A percentile compares a stretch with the other conserved stretches of the same genome.
These are phyloP conservation scores for Haplosporangium sp. DNA, from an alignment of 371 early-diverging fungal genomes.

Conservation along the genomic window DNA sequence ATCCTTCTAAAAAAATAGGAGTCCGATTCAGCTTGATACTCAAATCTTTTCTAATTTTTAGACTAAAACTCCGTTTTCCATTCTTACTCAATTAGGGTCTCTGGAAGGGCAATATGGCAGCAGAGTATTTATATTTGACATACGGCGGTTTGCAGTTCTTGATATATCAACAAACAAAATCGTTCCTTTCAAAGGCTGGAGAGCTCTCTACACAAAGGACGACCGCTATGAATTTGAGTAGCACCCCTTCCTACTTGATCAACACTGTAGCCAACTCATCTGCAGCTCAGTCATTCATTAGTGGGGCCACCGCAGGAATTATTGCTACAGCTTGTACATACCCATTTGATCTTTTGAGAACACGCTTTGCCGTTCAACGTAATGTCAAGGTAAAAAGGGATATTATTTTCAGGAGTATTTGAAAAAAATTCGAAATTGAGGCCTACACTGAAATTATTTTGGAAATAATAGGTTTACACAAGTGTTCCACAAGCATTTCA, in stretches of 20 bases:
- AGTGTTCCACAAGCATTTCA: constrained; percentile 72
- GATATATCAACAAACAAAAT: constrained; percentile 71
- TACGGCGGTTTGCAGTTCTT: constrained; percentile 93
- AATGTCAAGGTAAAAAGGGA: constrained; percentile 57
- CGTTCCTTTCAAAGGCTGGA: constrained; percentile 36
- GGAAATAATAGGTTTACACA: constrained; percentile 62
- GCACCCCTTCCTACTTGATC: background rate
- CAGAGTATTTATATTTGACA: constrained; percentile 88
- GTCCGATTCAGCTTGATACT: no score
- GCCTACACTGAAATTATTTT: background rate
- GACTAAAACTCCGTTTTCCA: background rate
- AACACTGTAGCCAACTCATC: constrained; percentile 18
- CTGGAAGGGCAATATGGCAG: constrained; percentile 96
- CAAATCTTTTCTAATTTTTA: background rate
- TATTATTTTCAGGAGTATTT: no score
- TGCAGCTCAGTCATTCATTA: constrained; percentile 67
- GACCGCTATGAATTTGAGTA: background rate
- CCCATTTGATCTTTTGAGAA: constrained; percentile 94
- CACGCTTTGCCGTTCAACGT: constrained; percentile 90
- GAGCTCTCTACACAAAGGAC: constrained; percentile 6
- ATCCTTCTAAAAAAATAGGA: no score
- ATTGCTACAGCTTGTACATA: constrained; percentile 87
- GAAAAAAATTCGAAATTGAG: no score
- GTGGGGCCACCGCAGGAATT: constrained; percentile 82
- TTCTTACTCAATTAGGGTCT: constrained; percentile 67